Evolutionary conservation across 2,329 filamentous ascomycete genomes (phyloP), one percentile per base, ranked within the genome.

Genomic region (Sarocladium strictum): DNA sequence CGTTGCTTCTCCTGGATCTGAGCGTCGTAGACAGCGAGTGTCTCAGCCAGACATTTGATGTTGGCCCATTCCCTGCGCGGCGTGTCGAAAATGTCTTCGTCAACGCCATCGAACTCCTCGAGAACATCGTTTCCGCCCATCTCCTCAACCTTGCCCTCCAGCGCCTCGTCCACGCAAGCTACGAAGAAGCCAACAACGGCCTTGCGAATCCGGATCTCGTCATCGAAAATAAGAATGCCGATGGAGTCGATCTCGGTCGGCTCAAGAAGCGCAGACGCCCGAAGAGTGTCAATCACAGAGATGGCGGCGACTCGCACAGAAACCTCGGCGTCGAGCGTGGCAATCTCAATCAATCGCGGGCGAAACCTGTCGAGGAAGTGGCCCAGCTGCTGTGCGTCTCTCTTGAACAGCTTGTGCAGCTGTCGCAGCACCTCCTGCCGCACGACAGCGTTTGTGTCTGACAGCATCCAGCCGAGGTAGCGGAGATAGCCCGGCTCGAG

Each of bases 301-400:
- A 99, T 87, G 9, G 90, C 87, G 6, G 85, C 80, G 7, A 90
- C 87, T 33, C 94, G 85, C 27, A 97, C 90, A 53, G 79, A 80
- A 14, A 87, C 75, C 61, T 99, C 94, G 0, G 87, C 81, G 68
- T 99, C 94, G 58, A 84, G 83, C 6, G 87, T 90, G 1, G 92
- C 92, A 76, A 99, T 97, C 71, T 99, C 94, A 24, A 97, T 87
- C 37, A 99, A 77, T 26, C 94, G 85, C 5, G 86, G 78, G 50
- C 92, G 82, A 69, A 97, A 99, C 49, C 91, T 82, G 67, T 97
- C 94, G 33, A 95, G 96, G 64, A 97, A 99, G 57, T 91, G 89
- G 55, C 90, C 88, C 53, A 99, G 76, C 59, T 95, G 83, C 65
- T 90, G 90, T 53, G 91, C 84, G 60, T 89, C 85, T 56, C 89